A percentile compares a stretch with the other conserved stretches of the same genome.
Conservation (phyloP, 2,329 filamentous ascomycete genomes). For the Dothistroma septosporum region DNA sequence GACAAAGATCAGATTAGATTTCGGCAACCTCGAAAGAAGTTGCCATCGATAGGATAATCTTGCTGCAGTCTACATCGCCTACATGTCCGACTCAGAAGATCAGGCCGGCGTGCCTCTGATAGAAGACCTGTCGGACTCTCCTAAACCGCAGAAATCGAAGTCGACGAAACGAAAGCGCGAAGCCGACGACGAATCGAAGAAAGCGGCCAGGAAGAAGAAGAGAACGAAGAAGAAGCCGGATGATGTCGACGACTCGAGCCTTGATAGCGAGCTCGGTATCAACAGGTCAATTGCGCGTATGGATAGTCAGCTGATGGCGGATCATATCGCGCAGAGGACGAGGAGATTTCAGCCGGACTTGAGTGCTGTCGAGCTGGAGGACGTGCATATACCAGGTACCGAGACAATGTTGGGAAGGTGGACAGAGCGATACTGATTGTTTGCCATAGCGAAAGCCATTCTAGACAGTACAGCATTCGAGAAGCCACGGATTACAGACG, state of each 20-base stretch:
- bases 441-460: constrained; percentile 62
- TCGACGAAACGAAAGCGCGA: constrained; percentile 42
- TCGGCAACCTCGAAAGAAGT: not conserved
- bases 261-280: constrained; percentile 52
- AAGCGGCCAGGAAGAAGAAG: constrained; percentile 35
- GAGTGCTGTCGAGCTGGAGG: constrained; percentile 77
- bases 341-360: constrained; percentile 74
- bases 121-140: constrained; percentile 38
- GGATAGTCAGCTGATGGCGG: constrained; percentile 77
- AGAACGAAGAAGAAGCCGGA: constrained; percentile 55
- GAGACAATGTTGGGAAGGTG: not conserved
- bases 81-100: constrained; percentile 45
- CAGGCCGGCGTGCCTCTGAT: constrained; percentile 44
- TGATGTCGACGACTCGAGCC: constrained; percentile 60
- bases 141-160: constrained; percentile 27
- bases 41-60: not conserved
- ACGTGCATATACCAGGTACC: constrained; percentile 73
- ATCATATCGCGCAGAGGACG: constrained; percentile 77
- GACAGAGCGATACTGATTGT: constrained; percentile 18
- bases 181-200: constrained; percentile 32
- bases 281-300: constrained; percentile 78
- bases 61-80: constrained; percentile 8
- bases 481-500: constrained; percentile 62
- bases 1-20: not conserved
- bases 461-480: constrained; percentile 74